phyloP scores from a whole-genome alignment of 2,329 filamentous ascomycete species.

The Neospermospora avenae region DNA sequence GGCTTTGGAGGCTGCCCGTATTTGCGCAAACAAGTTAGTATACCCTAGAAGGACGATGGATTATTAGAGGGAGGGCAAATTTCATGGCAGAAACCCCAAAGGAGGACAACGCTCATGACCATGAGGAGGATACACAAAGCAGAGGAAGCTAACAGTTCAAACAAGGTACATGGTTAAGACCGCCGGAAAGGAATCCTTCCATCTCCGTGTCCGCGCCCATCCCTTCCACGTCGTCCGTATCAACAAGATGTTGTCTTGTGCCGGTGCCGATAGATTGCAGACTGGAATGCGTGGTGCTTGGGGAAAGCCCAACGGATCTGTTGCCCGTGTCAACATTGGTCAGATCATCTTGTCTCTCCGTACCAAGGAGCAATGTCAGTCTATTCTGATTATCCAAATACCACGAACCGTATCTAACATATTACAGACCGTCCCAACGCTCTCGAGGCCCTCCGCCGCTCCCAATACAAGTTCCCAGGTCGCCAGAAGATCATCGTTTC shows the following conservation, averaged over 20 bases:
- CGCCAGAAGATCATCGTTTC: conserved; percentile 99
- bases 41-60: conserved; percentile 5
- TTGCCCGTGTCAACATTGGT: conserved; percentile 99
- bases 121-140: background rate
- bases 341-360: conserved; percentile 98
- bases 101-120: background rate
- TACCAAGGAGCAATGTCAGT: conserved; percentile 87
- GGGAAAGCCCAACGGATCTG: conserved; percentile 98
- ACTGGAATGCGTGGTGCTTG: conserved; percentile 99
- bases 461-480: conserved; percentile 99
- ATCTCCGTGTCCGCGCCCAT: conserved; percentile 81
- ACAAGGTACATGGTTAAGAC: conserved; percentile 62
- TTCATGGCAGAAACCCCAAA: background rate
- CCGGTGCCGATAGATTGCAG: conserved; percentile 99
- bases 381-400: background rate
- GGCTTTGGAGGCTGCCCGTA: conserved; percentile 98
- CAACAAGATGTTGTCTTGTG: conserved; percentile 99
- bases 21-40: conserved; percentile 96
- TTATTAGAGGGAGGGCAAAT: conserved; percentile 1
- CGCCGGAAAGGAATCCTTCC: conserved; percentile 70
- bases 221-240: conserved; percentile 99
- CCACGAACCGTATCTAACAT: conserved; percentile 29
- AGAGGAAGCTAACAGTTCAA: conserved; percentile 7
- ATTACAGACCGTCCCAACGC: conserved; percentile 76
- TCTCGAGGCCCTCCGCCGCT: conserved; percentile 97